Evolutionary conservation across 768 basidiomycete species (phyloP), one percentile per base, ranked within the genome.

Genomic region (Kwoniella sp.): DNA sequence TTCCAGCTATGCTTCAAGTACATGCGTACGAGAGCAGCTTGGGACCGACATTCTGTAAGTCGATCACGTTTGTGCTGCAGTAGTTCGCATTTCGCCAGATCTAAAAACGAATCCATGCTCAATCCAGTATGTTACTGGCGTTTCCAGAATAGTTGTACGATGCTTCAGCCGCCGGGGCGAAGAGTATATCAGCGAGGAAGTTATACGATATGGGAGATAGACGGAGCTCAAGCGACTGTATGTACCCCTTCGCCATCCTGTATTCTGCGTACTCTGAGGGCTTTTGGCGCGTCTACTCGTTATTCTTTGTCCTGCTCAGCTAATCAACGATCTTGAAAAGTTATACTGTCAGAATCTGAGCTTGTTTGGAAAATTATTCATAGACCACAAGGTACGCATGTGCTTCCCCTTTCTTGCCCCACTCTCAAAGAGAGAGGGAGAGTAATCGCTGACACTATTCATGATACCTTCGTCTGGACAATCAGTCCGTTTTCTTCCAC

Each of bases 381-480:
- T 98, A 74, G 96, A 98, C 74, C 90, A 94, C 68, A 99, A 99
- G 82, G 95, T 94, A 12, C n/a, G n/a, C n/a, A n/a, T n/a, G n/a
- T n/a, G n/a, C n/a, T n/a, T n/a, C n/a, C n/a, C n/a, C n/a, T n/a
- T n/a, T n/a, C n/a, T n/a, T n/a, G n/a, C n/a, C n/a, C n/a, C n/a
- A n/a, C n/a, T n/a, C n/a, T n/a, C n/a, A n/a, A n/a, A n/a, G n/a
- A n/a, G n/a, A n/a, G n/a, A n/a, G n/a, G n/a, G n/a, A n/a, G n/a
- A n/a, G n/a, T n/a, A n/a, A n/a, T n/a, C n/a, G 47, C 47, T 23
- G 23, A 48, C 48, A 29, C 34, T 34, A 45, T 45, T 9, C 20
- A 20, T 22, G 20, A 52, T 11, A 25, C 11, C n/a, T n/a, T n/a
- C n/a, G n/a, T n/a, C n/a, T n/a, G n/a, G n/a, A n/a, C n/a, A 15